Base-by-base conservation (phyloP, 2,329 filamentous ascomycete genomes). In the Sporothrix inflata region DNA sequence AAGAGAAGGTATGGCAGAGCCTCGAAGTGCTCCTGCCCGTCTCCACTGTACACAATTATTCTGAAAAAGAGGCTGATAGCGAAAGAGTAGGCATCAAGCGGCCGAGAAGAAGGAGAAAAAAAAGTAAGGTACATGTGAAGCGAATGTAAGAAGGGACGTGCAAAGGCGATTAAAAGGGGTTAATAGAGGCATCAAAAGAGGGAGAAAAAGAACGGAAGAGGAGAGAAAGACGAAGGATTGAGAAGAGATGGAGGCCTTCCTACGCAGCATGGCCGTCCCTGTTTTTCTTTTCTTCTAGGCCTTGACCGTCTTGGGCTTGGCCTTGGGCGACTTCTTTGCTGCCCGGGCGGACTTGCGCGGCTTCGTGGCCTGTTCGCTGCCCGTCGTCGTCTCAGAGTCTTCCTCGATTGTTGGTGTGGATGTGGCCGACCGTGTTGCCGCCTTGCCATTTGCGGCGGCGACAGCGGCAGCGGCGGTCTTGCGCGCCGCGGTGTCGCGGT, bases 401-500 rank as follows among this genome's bases (percentile, higher is more conserved):
- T 67, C 61, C 3, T 66, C 61, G 11, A 66, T 49, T 14, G 49
- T 24, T 14, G 61, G 34, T 27, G 49, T 45, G 3, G 49, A 27
- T 12, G 51, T 7, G n/a, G 27, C 51, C 5, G 21, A 47, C 19
- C 61, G 12, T 7, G 47, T 63, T 14, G 21, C 34, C 7, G 57
- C 19, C 60, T 63, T 63, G 51, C 16, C 24, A 21, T 34, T 4
- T 45, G 47, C 19, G 24, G 55, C 21, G 40, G 47, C 55, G 16
- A n/a, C n/a, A n/a, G 51, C 51, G 49, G 63, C 47, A 16, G 45
- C 73, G 63, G 77, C 77, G 34, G 75, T 74, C 77, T 82, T 79
- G 75, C 82, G 83, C 60, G 81, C 81, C 11, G 82, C 82, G 45
- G 83, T 83, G 67, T 80, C 76, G 73, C 81, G 81, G 53, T 82